Conservation (phyloP, 1,284 basidiomycete genomes). For the Ganoderma sp. region DNA sequence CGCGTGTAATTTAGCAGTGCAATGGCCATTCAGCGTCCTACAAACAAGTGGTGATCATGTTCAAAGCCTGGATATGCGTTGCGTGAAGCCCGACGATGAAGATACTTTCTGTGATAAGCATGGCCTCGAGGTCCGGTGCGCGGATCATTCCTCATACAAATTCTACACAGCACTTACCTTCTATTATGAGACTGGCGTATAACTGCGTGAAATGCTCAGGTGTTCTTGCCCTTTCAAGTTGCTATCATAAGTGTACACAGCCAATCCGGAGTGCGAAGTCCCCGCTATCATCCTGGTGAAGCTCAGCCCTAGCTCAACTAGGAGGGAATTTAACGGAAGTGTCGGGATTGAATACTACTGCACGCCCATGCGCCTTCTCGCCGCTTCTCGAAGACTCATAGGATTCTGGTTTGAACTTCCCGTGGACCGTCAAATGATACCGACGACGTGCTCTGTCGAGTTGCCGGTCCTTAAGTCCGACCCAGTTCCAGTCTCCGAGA, state of each 20-base stretch:
- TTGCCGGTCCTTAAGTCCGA: neutral
- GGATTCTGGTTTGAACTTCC: neutral
- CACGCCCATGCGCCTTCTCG: neutral
- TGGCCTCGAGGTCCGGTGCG: neutral
- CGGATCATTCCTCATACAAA: neutral
- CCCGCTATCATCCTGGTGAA: neutral
- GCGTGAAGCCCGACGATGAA: neutral
- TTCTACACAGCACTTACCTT: no score
- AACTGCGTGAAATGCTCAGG: no score
- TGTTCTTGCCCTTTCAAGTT: no score
- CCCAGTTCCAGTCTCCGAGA: neutral
- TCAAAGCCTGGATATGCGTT: neutral
- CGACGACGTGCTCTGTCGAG: neutral
- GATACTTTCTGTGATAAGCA: neutral
- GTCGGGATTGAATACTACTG: neutral
- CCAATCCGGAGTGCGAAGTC: neutral
- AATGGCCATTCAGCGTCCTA: neutral
- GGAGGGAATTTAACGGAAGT: neutral
- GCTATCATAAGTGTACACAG: neutral
- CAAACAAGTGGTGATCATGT: neutral
- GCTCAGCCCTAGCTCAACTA: no score
- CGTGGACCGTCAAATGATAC: neutral
- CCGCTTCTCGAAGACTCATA: neutral
- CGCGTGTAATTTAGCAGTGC: conserved; percentile 12
- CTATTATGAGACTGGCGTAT: no score